Conservation (phyloP, 164 flowering plant species). For the Paratinospora sagittata region DNA sequence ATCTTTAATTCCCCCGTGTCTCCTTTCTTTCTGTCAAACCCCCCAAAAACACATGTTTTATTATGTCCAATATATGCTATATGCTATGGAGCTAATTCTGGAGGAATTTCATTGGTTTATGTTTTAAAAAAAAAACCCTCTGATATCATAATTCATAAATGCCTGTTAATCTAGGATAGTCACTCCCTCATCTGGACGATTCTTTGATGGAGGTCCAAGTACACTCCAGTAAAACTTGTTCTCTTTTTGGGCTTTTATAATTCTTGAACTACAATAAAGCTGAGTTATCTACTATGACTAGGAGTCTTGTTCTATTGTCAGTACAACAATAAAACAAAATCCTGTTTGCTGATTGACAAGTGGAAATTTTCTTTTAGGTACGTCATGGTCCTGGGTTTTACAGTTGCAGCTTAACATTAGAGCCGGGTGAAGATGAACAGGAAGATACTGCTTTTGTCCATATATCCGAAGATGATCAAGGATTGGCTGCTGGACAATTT, state of each 20-base stretch:
- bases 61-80: not conserved
- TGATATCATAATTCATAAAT: no score
- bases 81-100: not conserved
- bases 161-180: no score
- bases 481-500: constrained; percentile 95
- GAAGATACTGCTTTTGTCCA: constrained; percentile 53
- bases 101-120: no score
- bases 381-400: constrained; percentile 90
- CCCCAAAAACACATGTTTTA: not conserved
- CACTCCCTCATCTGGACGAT: no score
- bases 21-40: not conserved
- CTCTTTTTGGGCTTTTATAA: no score
- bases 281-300: no score
- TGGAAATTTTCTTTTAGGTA: constrained; percentile 42
- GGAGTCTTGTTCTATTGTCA: no score
- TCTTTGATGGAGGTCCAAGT: not conserved
- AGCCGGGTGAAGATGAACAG: constrained; percentile 28
- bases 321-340: not conserved
- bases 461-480: constrained; percentile 81
- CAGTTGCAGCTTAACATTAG: constrained; percentile 52
- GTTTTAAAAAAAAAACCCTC: no score
- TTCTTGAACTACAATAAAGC: no score
- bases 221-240: no score
- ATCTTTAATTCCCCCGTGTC: not conserved
- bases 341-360: constrained; percentile 9